Percentiles rank a stretch among this genome's conserved stretches.
These are phyloP conservation scores for Geosmithia putterillii DNA, from an alignment of 2,329 filamentous ascomycete genomes.

Conservation along the genomic window DNA sequence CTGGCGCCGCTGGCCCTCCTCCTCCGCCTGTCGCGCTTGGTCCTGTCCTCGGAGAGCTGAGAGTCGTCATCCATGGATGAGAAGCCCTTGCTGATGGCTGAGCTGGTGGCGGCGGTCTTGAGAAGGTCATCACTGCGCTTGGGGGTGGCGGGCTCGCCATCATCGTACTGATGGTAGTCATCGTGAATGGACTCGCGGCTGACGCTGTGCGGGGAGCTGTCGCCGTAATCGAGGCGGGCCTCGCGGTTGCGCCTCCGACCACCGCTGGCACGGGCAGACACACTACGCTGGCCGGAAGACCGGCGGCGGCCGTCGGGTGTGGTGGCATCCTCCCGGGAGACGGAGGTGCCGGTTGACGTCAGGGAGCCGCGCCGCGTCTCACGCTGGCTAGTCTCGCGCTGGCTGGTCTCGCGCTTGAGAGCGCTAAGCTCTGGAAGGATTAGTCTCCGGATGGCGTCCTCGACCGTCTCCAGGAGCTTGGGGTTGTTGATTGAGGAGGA, in stretches of 20 bases:
- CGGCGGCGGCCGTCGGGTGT: constrained; percentile 40
- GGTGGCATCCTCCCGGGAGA: constrained; percentile 43
- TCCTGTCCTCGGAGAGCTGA: constrained; percentile 36
- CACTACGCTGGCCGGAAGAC: constrained; percentile 42
- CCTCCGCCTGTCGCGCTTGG: constrained; percentile 36
- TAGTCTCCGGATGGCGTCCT: constrained; percentile 80
- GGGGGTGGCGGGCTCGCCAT: constrained; percentile 23
- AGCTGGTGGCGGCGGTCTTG: constrained; percentile 31
- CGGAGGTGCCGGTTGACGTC: constrained; percentile 41
- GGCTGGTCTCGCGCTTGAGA: constrained; percentile 80
- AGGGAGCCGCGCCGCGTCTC: constrained; percentile 57
- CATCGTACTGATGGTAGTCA: constrained; percentile 15
- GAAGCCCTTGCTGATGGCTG: constrained; percentile 21
- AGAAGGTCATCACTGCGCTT: constrained; percentile 26
- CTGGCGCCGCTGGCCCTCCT: constrained; percentile 35
- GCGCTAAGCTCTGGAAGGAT: constrained; percentile 88
- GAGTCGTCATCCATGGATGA: constrained; percentile 19
- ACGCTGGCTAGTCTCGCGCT: constrained; percentile 65
- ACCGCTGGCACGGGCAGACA: constrained; percentile 31
- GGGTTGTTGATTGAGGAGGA: constrained; percentile 81
- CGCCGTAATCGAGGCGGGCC: constrained; percentile 40
- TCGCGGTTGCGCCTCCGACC: constrained; percentile 38
- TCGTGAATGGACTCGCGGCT: constrained; percentile 34
- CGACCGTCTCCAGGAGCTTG: constrained; percentile 78
- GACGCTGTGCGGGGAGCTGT: constrained; percentile 32